These are phyloP conservation scores for Metschnikowia corniflorae DNA, from an alignment of 805 yeast genomes.

Conservation along the genomic window DNA sequence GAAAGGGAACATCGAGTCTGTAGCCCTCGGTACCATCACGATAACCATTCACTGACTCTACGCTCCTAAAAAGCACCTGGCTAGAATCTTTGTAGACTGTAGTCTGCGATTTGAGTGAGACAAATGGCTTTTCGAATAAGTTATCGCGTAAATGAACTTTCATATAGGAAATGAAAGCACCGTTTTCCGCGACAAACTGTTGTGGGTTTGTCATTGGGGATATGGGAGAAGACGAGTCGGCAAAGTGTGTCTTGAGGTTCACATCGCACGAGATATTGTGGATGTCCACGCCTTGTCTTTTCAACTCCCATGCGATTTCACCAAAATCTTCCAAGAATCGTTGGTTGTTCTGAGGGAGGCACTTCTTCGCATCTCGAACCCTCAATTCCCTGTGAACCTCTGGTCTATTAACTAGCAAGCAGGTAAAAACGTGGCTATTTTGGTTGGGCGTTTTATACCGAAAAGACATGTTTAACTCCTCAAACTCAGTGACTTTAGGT, in stretches of 20 bases:
- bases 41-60: slow-evolving; percentile 34
- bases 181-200: slow-evolving; percentile 14
- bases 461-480: slow-evolving; percentile 13
- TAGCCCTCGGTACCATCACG: slow-evolving; percentile 14
- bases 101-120: slow-evolving; percentile 28
- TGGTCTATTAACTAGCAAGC: not conserved
- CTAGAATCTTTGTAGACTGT: slow-evolving; percentile 23
- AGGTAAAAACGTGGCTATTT: slow-evolving; percentile 11
- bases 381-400: not conserved
- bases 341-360: slow-evolving; percentile 6
- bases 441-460: slow-evolving; percentile 8
- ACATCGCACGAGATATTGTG: slow-evolving; percentile 10
- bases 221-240: slow-evolving; percentile 12
- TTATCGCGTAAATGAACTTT: slow-evolving; percentile 5
- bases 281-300: slow-evolving; percentile 9
- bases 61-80: slow-evolving; percentile 20
- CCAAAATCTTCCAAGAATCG: slow-evolving; percentile 9
- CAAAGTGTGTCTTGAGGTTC: slow-evolving; percentile 7
- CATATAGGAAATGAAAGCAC: slow-evolving; percentile 14
- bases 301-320: slow-evolving; percentile 4
- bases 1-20: slow-evolving; percentile 34
- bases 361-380: not conserved
- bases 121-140: slow-evolving; percentile 2
- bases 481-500: slow-evolving; percentile 3
- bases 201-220: slow-evolving; percentile 15